phyloP scores from a whole-genome alignment of 208 protist genomes.

The Wallacemonas collosoma region DNA sequence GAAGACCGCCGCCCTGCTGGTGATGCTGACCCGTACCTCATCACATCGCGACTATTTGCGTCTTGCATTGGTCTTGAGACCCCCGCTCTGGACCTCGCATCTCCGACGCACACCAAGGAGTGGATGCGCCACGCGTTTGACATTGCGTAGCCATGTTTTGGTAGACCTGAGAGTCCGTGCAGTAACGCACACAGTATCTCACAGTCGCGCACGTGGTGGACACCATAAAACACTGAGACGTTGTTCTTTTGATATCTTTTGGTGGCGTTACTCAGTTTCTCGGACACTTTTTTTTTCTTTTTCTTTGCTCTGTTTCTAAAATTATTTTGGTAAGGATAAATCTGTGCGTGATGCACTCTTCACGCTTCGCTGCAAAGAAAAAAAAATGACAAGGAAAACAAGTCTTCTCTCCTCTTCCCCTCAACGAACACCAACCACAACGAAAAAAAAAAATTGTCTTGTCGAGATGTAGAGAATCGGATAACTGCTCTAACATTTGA shows the following conservation, averaged over 20 bases:
- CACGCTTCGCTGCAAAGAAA: neutral
- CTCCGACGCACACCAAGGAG: constrained; percentile 52
- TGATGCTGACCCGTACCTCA: constrained; percentile 97
- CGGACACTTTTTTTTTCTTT: neutral
- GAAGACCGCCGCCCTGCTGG: constrained; percentile 97
- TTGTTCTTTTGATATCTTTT: neutral
- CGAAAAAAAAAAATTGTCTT: neutral
- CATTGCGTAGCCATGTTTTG: constrained; percentile 13
- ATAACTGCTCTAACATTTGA: neutral
- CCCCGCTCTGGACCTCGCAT: constrained; percentile 56
- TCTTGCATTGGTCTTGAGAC: constrained; percentile 67
- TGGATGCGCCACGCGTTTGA: constrained; percentile 71
- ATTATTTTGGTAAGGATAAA: neutral
- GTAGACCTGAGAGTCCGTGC: too few species aligned
- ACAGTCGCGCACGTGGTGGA: neutral
- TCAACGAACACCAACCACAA: too few species aligned
- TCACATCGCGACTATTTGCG: constrained; percentile 92
- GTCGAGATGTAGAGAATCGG: neutral
- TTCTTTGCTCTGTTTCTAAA: neutral
- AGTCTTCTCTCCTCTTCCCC: neutral
- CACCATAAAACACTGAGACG: neutral
- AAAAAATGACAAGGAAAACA: constrained; percentile 29
- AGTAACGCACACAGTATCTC: too few species aligned
- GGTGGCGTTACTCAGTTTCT: constrained; percentile 6
- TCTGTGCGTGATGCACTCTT: neutral